phyloP scores from a whole-genome alignment of 768 basidiomycete species.

The Astraeus odoratus region DNA sequence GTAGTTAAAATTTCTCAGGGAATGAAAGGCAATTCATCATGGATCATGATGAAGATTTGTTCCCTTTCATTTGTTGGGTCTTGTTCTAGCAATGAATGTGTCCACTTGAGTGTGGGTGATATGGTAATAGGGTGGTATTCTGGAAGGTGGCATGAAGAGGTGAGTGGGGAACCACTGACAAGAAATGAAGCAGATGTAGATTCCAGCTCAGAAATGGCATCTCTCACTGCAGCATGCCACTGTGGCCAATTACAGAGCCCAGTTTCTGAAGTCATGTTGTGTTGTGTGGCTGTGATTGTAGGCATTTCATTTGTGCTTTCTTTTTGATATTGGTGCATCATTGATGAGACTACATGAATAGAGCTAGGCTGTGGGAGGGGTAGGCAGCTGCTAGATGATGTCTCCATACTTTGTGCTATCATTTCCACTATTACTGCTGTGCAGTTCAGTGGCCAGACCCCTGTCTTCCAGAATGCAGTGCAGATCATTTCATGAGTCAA shows the following conservation, averaged over 20 bases:
- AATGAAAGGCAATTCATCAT: neutral
- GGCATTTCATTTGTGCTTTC: too few relatives aligned
- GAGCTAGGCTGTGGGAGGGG: slow-evolving; percentile 1
- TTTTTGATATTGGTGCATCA: neutral
- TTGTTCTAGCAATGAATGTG: neutral
- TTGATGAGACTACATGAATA: slow-evolving; percentile 1
- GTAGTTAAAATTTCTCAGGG: neutral
- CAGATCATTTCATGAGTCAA: slow-evolving; percentile 29
- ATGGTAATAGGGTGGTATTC: neutral
- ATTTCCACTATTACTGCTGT: slow-evolving; percentile 17
- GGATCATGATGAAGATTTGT: too few relatives aligned
- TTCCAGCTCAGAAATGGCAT: neutral
- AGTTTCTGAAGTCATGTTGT: too few relatives aligned
- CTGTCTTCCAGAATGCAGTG: slow-evolving; percentile 33
- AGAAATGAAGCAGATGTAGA: slow-evolving; percentile 1
- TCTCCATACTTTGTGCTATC: slow-evolving; percentile 21
- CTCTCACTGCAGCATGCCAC: neutral
- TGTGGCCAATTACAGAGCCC: neutral
- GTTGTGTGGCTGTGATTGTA: too few relatives aligned
- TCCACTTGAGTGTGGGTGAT: neutral
- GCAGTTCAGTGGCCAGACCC: slow-evolving; percentile 30
- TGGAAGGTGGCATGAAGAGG: neutral
- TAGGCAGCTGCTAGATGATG: slow-evolving; percentile 8
- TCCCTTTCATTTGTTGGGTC: neutral
- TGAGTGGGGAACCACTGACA: neutral